These are phyloP conservation scores for Chromosphaera perkinsii DNA, from an alignment of 208 protist species.

Conservation along the genomic window DNA sequence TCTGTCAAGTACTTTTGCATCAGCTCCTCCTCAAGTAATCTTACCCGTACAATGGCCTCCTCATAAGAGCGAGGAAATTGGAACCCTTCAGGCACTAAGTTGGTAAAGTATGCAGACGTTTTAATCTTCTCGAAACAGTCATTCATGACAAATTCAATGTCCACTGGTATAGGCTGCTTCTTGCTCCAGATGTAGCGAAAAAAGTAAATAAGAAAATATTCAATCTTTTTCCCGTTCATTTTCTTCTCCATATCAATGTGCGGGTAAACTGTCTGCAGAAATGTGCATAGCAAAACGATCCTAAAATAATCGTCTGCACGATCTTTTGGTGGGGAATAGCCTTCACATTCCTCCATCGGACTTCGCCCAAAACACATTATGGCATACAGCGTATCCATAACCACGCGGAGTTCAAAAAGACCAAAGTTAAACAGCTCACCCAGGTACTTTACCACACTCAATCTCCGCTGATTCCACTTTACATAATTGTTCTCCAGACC, in stretches of 20 bases:
- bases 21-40: conserved; percentile 1
- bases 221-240: conserved; percentile 19
- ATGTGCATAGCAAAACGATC: conserved; percentile 38
- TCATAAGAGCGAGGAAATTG: not conserved
- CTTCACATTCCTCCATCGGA: not conserved
- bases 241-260: conserved; percentile 24
- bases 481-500: conserved; percentile 32
- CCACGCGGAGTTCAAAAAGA: conserved; percentile 11
- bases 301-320: conserved; percentile 44
- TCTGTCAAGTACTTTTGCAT: not conserved
- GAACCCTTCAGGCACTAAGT: conserved; percentile 16
- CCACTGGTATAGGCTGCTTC: conserved; percentile 40
- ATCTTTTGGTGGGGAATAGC: conserved; percentile 15
- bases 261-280: conserved; percentile 32
- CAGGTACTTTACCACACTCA: conserved; percentile 27
- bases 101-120: conserved; percentile 19
- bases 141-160: conserved; percentile 43
- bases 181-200: conserved; percentile 42
- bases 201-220: conserved; percentile 50
- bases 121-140: too few relatives aligned
- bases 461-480: conserved; percentile 22
- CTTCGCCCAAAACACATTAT: conserved; percentile 32
- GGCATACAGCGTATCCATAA: conserved; percentile 44
- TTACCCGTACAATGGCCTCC: not conserved
- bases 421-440: conserved; percentile 48